phyloP scores from a whole-genome alignment of 345 rosid species.

The Salix koriyanagi region DNA sequence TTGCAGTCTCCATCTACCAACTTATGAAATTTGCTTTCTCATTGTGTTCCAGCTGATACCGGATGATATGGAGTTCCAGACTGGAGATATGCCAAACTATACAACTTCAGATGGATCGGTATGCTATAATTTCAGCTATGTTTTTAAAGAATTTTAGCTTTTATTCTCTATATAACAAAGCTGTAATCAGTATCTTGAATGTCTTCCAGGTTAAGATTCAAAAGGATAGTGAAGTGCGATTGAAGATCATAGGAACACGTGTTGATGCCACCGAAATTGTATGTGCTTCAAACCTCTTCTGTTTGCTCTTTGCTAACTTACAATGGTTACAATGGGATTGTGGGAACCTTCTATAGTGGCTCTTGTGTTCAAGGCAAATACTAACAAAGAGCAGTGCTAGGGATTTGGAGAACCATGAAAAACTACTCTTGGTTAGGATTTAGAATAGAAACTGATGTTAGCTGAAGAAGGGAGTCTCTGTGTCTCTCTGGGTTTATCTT shows the following conservation, averaged over 20 bases:
- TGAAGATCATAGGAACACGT: conserved; percentile 87
- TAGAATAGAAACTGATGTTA: too few relatives aligned
- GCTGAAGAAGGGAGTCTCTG: too few relatives aligned
- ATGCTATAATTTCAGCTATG: conserved; percentile 15
- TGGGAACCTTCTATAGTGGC: too few relatives aligned
- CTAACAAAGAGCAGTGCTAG: too few relatives aligned
- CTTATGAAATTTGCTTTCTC: background rate
- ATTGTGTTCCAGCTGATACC: conserved; percentile 62
- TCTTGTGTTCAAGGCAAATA: too few relatives aligned
- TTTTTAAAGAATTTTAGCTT: background rate
- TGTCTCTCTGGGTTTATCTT: too few relatives aligned
- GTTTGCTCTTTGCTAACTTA: background rate
- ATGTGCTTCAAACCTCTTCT: conserved; percentile 17
- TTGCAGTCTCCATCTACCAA: background rate
- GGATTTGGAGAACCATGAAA: too few relatives aligned
- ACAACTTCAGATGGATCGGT: conserved; percentile 92
- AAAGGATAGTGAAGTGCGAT: conserved; percentile 84
- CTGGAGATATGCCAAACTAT: conserved; percentile 90
- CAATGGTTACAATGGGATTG: background rate
- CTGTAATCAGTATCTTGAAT: background rate
- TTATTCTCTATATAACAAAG: background rate
- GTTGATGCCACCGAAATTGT: conserved; percentile 92
- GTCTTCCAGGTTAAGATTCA: conserved; percentile 78
- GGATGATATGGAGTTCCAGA: conserved; percentile 93
- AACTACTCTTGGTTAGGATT: too few relatives aligned